These are phyloP conservation scores for Dactylonectria estremocensis DNA, from an alignment of 2,329 filamentous ascomycete genomes.

Conservation along the genomic window DNA sequence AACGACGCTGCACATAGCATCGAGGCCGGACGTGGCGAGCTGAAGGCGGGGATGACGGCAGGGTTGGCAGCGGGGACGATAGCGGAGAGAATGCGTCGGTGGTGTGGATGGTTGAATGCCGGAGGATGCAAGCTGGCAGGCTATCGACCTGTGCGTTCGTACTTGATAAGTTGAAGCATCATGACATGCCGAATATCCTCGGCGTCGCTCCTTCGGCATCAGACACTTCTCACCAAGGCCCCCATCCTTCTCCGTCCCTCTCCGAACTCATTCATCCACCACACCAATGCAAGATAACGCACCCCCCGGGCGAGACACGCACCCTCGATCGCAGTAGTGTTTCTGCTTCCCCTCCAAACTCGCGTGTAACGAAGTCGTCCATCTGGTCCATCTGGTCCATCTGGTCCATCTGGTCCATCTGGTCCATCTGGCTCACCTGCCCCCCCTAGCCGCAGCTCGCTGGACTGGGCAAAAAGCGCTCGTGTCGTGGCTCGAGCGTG, in stretches of 20 bases:
- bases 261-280: constrained; percentile 25
- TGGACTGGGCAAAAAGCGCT: constrained; percentile 1
- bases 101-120: neutral
- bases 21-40: constrained; percentile 23
- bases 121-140: neutral
- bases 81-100: constrained; percentile 1
- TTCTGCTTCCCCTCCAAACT: constrained; percentile 17
- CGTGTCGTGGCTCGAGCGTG: neutral
- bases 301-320: constrained; percentile 28
- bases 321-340: constrained; percentile 29
- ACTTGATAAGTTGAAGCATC: constrained; percentile 13
- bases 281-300: constrained; percentile 44
- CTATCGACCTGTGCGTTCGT: neutral
- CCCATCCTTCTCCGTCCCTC: constrained; percentile 16
- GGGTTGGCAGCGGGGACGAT: neutral
- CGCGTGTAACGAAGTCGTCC: constrained; percentile 39
- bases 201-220: constrained; percentile 3
- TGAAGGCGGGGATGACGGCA: constrained; percentile 9
- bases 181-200: constrained; percentile 19
- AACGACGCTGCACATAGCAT: neutral
- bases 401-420: neutral
- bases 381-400: neutral
- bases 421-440: too few relatives aligned
- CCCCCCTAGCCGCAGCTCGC: constrained; percentile 32
- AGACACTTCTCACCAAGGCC: neutral